phyloP scores from a whole-genome alignment of 1,284 basidiomycete genomes.

The Rhodotorula sp. region DNA sequence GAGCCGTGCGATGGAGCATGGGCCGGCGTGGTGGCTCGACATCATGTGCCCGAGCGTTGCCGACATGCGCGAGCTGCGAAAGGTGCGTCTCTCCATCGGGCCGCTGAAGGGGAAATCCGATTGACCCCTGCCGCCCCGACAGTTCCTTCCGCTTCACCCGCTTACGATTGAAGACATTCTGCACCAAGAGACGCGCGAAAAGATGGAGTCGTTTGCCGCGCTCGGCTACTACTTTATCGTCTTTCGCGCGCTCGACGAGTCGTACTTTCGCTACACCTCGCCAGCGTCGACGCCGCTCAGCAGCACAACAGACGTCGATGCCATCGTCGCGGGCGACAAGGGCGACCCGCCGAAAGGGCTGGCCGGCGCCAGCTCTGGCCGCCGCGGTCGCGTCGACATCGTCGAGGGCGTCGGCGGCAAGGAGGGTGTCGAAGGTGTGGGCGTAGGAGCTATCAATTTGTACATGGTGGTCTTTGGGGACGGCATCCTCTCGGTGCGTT shows the following conservation, averaged over 20 bases:
- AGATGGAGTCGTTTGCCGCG: conserved; percentile 82
- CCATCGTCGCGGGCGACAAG: conserved; percentile 22
- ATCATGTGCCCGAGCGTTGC: conserved; percentile 86
- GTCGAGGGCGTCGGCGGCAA: conserved; percentile 60
- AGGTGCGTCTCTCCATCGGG: conserved; percentile 57
- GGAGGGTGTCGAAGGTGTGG: conserved; percentile 61
- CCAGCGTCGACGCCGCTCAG: conserved; percentile 22
- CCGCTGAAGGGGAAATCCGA: neutral
- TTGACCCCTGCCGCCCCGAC: conserved; percentile 7
- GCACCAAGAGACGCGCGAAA: conserved; percentile 91
- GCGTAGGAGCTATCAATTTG: conserved; percentile 76
- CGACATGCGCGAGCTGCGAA: conserved; percentile 83
- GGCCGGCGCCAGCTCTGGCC: conserved; percentile 18
- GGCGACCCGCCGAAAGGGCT: conserved; percentile 7
- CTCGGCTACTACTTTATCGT: conserved; percentile 93
- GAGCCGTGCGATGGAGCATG: conserved; percentile 31
- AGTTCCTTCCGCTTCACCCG: conserved; percentile 87
- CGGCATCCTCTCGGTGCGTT: conserved; percentile 82
- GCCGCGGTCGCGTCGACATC: conserved; percentile 56
- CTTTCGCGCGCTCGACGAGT: conserved; percentile 77
- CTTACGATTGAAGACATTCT: conserved; percentile 93
- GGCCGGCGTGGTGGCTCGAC: conserved; percentile 84
- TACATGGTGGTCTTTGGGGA: conserved; percentile 89
- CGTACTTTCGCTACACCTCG: conserved; percentile 60
- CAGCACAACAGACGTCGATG: conserved; percentile 3